Base-by-base conservation (phyloP, 805 yeast genomes). In the Cyberlindnera saturnus region DNA sequence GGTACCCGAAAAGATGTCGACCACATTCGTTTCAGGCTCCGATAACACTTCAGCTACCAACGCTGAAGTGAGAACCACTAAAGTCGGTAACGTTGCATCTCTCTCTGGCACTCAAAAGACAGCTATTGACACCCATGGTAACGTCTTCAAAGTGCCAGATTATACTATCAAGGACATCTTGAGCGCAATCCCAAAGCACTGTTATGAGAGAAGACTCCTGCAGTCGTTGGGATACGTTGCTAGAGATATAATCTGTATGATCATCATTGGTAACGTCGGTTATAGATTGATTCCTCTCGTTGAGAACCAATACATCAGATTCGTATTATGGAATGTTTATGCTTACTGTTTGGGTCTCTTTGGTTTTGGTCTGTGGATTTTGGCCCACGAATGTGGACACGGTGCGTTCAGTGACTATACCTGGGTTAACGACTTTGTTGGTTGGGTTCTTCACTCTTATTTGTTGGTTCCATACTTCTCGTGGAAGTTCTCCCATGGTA, bases 321-420 rank as follows among this genome's bases (percentile, higher is more conserved):
- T 68, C 45, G 64, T 61, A 1, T 60, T 69, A 7, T 75, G 74
- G 76, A 50, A 55, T 42, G 55, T 64, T 23, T 65, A 70, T 49
- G 60, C 71, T 36, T 64, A 60, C 50, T 45, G 58, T 46, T 62
- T 67, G 49, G 75, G 81, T 42, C 63, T 75, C 45, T 70, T 75
- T 50, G 77, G 79, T 6, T 71, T 75, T 44, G 83, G 84, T 36
- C 59, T 77, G 40, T 78, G 82, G 83, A 74, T 78, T 48, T 60
- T 78, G 57, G 81, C 81, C 38, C 82, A 77, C 57, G 82, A 77
- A 62, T 78, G 83, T 66, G 82, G 83, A 34, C 84, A 78, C 58
- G 74, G 72, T 41, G 82, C 82, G 16, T 78, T 78, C 56, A 71
- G 78, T 32, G 80, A 77, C 52, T 74, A 74, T 53, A 68, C 65